Evolutionary conservation across 1,139 yeast species (phyloP), one percentile per base, ranked within the genome.

Genomic region (Taiozyma onychis): DNA sequence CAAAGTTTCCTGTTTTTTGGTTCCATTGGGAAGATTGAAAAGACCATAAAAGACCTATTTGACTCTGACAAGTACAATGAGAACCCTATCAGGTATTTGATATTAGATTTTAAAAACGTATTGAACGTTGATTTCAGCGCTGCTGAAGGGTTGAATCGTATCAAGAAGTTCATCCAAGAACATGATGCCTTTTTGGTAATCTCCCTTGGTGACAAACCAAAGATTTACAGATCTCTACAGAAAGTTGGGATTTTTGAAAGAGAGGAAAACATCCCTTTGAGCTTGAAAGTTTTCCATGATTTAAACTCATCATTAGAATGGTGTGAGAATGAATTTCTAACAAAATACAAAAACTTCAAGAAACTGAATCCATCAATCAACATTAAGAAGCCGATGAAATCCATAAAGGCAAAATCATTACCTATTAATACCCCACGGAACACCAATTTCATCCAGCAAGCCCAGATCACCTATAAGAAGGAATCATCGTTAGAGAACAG

Each of bases 1-100:
- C 88, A 89, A 58, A 97, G 98, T 24, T 81, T 95, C 18, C 73
- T 93, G 41, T 93, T 93, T 65, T 93, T 93, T 69, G 99, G 99
- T 2, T 88, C 97, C 0, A 90, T 93, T 66, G 96, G 96, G 21
- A 88, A 93, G 1, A 86, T 93, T 47, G 99, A 93, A 67, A 76
- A 78, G 46, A 78, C 81, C 43, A 85, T 93, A 47, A 77, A 95
- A 51, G 71, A 72, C 14, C 70, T 88, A 55, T 80, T 89, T 59
- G 89, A 85, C 44, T 76, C 77, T 34, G 78, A 75, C n/a, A 71
- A 70, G 49, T 57, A 65, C 21, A 54, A 63, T 4, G 64, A 65
- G 47, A 62, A 67, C 45, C 59, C 70, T 54, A 65, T 93, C 58
- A 81, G 88, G 58, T 93, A 84, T 65, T 72, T 93, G 59, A 82